Evolutionary conservation across 129 eudicot species (phyloP).

Genomic region (Chrysanthemum lavandulifolium): DNA sequence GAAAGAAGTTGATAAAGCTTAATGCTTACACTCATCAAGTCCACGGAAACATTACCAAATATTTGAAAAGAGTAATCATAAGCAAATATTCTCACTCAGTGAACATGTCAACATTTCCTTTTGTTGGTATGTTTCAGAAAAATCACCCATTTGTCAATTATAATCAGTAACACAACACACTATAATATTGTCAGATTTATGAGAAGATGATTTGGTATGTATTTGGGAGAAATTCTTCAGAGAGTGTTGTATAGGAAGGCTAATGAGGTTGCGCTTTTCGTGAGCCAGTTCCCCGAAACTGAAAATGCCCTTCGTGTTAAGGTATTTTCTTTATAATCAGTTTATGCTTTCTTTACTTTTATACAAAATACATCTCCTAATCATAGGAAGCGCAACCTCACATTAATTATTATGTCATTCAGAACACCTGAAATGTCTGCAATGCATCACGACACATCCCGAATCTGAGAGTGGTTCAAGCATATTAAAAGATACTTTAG

Average conservation of each 20-base stretch:
- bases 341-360: background rate
- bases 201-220: conserved; percentile 93
- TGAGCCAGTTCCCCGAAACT: conserved; percentile 75
- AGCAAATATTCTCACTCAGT: conserved; percentile 15
- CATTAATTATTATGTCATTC: conserved; percentile 21
- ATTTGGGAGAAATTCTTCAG: conserved; percentile 88
- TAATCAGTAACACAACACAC: too few species aligned
- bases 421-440: conserved; percentile 95
- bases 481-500: conserved; percentile 60
- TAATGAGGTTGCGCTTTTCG: conserved; percentile 79
- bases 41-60: too few species aligned
- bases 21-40: too few species aligned
- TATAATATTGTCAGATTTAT: background rate
- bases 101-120: conserved; percentile 22
- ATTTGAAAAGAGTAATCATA: too few species aligned
- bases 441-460: conserved; percentile 90
- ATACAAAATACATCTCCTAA: background rate
- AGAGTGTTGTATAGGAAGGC: conserved; percentile 65
- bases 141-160: too few species aligned
- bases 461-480: conserved; percentile 69
- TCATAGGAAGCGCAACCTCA: background rate
- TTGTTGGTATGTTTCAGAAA: conserved; percentile 34
- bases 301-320: conserved; percentile 57
- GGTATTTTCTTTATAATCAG: conserved; percentile 37
- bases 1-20: too few species aligned